phyloP scores from a whole-genome alignment of 2,329 filamentous ascomycete genomes.

The Triangularia verruculosa region DNA sequence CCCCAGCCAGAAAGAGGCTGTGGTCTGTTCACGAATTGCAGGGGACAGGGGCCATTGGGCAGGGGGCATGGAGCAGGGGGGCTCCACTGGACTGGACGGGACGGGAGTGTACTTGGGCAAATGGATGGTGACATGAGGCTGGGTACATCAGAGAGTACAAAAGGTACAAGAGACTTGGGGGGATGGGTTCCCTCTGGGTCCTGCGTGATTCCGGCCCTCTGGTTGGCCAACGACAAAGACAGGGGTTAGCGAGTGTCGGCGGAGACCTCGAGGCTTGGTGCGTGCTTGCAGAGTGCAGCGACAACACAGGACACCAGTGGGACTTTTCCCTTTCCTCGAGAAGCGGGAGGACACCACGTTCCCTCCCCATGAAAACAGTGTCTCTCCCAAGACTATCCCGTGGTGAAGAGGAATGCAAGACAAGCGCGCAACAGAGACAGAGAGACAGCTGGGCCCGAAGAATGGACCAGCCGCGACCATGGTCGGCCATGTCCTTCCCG shows the following conservation, averaged over 20 bases:
- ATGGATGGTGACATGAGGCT: constrained; percentile 3
- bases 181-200: constrained; percentile 23
- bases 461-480: not conserved
- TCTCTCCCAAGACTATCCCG: not conserved
- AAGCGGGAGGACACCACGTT: no score
- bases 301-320: not conserved
- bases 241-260: constrained; percentile 25
- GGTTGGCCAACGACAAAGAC: constrained; percentile 22
- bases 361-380: no score
- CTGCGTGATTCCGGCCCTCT: constrained; percentile 16
- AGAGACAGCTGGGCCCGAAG: not conserved
- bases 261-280: constrained; percentile 23
- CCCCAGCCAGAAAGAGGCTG: constrained; percentile 27
- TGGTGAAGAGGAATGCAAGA: not conserved
- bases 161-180: constrained; percentile 14
- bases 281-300: constrained; percentile 15
- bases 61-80: constrained; percentile 14
- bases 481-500: not conserved
- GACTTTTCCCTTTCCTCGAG: not conserved
- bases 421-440: not conserved
- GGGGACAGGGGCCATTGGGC: constrained; percentile 22
- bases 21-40: constrained; percentile 23
- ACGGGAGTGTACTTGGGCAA: no score
- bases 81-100: constrained; percentile 13
- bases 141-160: constrained; percentile 14